phyloP scores from a whole-genome alignment of 495 filamentous ascomycete species.

The Cenococcum geophilum region DNA sequence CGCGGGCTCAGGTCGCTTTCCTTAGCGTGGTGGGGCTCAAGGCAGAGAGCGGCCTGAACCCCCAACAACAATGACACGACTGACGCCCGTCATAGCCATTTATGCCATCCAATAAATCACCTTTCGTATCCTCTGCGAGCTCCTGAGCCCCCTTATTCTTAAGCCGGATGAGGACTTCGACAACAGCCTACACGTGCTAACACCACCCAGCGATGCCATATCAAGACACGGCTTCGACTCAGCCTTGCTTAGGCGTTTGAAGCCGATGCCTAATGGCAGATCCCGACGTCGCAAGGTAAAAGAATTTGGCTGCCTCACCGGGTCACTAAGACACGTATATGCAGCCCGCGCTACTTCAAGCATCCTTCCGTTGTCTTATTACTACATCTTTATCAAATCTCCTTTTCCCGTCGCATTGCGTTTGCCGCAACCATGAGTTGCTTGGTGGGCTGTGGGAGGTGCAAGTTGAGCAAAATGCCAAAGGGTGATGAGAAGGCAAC shows the following conservation, averaged over 20 bases:
- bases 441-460: conserved; percentile 14
- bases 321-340: not conserved
- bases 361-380: not conserved
- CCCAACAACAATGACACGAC: no score
- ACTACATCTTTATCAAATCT: not conserved
- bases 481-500: conserved; percentile 10
- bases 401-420: not conserved
- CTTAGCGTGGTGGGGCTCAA: no score
- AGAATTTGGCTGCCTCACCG: not conserved
- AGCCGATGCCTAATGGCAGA: not conserved
- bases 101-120: no score
- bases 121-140: no score
- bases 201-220: not conserved
- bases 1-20: no score
- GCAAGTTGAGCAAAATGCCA: conserved; percentile 12
- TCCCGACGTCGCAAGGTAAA: not conserved
- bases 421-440: conserved; percentile 5
- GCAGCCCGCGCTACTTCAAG: not conserved
- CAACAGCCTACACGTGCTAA: not conserved
- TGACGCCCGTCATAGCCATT: no score
- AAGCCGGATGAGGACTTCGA: not conserved
- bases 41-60: no score
- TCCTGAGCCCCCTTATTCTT: not conserved
- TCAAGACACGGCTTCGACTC: not conserved
- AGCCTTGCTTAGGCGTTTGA: not conserved